Base-by-base conservation (phyloP, 2,329 filamentous ascomycete genomes). In the Pseudogymnoascus sp. region DNA sequence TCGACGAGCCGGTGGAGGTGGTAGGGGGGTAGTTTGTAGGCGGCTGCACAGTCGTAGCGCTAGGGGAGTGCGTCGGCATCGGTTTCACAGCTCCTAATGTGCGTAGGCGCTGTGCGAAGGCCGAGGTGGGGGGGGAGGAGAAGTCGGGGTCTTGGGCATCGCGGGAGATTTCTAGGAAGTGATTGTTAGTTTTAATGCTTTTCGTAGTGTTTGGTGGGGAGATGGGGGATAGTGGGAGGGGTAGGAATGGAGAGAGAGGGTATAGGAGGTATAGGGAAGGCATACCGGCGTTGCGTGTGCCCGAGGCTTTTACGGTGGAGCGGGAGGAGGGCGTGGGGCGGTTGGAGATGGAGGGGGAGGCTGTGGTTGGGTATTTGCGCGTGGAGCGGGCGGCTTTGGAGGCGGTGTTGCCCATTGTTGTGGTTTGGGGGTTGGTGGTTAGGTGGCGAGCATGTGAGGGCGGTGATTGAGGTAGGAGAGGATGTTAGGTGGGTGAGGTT, bases 61-160 rank as follows among this genome's bases (percentile, higher is more conserved):
- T 41, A 14, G 38, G 38, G 1, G 59, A 61, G 35, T 61, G 59
- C 2, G 59, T 61, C 2, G 59, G 59, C 23, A 43, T 25, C 14
- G 59, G 59, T 7, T 43, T 40, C 11, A 61, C 59, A 11, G 59
- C 59, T 14, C 59, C 59, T 21, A 61, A 21, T 21, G 41, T 41
- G 21, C 59, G 59, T 11, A 61, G 37, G 37, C 59, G 59, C 41
- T 45, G 41, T 11, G 41, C 41, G 41, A 45, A 45, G 9, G 41
- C 41, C 4, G 1, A 2, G 18, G 59, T 43, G 16, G 38, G 38
- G 37, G 38, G 59, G 9, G 59, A 38, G 38, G 31, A 18, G 21
- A 61, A 43, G 59, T 61, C 59, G 25, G 59, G 59, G 28, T 61
- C 59, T 28, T 38, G 43, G 21, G 59, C 59, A 21, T 61, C 59